Evolutionary conservation across 257 asterid genomes (phyloP).

Genomic region (Solanum tacnaense): DNA sequence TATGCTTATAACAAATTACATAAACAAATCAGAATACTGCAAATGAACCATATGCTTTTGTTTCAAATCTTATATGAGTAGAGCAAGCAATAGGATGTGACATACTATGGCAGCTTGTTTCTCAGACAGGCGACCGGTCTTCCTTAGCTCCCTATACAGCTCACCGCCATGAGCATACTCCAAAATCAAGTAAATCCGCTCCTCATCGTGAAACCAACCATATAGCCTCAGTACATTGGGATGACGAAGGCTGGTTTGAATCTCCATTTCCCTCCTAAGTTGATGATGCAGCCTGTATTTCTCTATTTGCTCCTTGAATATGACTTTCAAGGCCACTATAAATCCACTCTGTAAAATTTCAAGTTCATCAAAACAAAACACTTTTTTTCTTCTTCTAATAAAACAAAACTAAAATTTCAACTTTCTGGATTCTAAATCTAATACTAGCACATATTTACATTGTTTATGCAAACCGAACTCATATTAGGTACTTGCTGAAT

Average conservation of each 20-base stretch:
- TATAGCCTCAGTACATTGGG: conserved; percentile 68
- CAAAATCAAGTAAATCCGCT: conserved; percentile 66
- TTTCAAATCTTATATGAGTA: neutral
- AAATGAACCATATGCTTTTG: neutral
- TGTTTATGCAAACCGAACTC: neutral
- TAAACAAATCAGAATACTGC: neutral
- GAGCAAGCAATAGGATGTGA: neutral
- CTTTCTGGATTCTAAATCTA: neutral
- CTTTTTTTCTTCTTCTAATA: too few species aligned
- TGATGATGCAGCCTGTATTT: conserved; percentile 72
- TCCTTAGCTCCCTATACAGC: conserved; percentile 65
- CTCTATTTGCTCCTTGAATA: conserved; percentile 78
- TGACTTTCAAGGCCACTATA: conserved; percentile 79
- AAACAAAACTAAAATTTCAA: neutral
- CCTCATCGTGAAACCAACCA: conserved; percentile 93
- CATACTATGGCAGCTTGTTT: conserved; percentile 73
- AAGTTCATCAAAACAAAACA: too few species aligned
- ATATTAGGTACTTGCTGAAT: neutral
- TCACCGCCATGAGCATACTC: conserved; percentile 91
- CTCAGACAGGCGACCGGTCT: conserved; percentile 48
- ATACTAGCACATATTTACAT: neutral
- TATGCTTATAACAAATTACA: neutral
- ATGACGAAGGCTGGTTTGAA: conserved; percentile 62
- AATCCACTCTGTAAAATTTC: conserved; percentile 29
- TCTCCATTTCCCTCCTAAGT: conserved; percentile 87